Evolutionary conservation across 805 yeast genomes (phyloP), one percentile per base, ranked within the genome.

Genomic region (Candida boleticola): DNA sequence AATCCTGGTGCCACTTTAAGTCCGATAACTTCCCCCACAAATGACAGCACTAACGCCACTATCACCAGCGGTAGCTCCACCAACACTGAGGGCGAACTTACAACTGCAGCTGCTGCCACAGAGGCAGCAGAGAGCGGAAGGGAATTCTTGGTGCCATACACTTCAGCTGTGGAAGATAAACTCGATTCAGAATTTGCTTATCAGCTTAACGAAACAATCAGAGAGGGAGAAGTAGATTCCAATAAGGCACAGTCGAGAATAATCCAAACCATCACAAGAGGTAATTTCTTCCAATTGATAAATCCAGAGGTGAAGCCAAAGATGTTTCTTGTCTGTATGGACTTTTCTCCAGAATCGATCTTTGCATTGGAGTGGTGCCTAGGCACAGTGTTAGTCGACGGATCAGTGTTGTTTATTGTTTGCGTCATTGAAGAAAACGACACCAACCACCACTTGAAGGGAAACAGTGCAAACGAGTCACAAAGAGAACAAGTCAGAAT

Each of bases 311-410:
- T 64, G 38, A 71, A 70, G 45, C 76, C 76, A 31, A 79, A 80
- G 51, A 77, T 86, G 56, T 88, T 82, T 60, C 63, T 89, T 37
- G 74, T 89, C 17, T 88, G 93, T 54, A 77, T 85, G 68, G 97
- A 90, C 58, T 75, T 85, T 48, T 81, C 92, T 3, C 85, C 88
- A 0, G 97, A 89, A 57, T 83, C 95, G 2, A 72, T 74, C 29
- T 85, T 85, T 60, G 93, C 97, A 0, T 69, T 90, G 18, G 93
- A 88, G 54, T 89, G 96, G 85, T 79, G 89, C 33, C 72, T 90
- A 51, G 97, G 97, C 2, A 79, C 95, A 0, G 83, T 89, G 0
- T 71, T 89, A 36, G 84, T 82, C 18, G 89, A 87, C 54, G 93
- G 93, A 0, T 85, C 89, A 41, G 88, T 89, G 0, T 63, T 89